Base-by-base conservation (phyloP, 768 basidiomycete species). In the Termitomyces sp. region DNA sequence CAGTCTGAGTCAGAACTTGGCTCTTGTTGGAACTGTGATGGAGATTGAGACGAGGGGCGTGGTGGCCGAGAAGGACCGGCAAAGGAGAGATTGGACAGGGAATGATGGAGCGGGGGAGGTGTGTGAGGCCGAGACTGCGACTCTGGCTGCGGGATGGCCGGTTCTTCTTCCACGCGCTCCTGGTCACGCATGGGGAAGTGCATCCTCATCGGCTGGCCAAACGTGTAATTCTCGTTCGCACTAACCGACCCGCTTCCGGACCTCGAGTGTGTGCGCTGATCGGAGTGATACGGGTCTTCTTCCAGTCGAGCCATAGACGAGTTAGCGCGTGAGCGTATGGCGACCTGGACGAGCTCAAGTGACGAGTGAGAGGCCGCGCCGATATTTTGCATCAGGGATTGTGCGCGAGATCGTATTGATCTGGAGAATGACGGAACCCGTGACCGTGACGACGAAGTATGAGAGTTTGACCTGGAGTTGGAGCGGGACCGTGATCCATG, bases 281-380 rank as follows among this genome's bases (percentile, higher is more conserved):
- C 69, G 10, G 76, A 72, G 56, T 70, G 68, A 20, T 68, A 69
- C 31, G 65, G 64, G 44, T 82, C 82, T 53, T 85, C 84, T 57
- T 84, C 82, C n/a, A 88, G 72, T 53, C 86, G 70, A 6, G 80
- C 82, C 77, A 83, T 82, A n/a, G 82, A 82, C n/a, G 85, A 86
- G 60, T 85, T 82, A 32, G 85, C 75, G 18, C 85, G 77, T 23
- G 78, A 76, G 38, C 82, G 76, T 22, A 71, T 67, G 4, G 74
- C 74, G 4, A 66, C 66, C 56, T 76, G 75, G 16, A 83, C 81
- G 12, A 82, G 73, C 31, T 85, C 84, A 36, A 87, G 62, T 27
- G 84, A 86, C 0, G 82, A 82, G 35, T 79, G 73, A 7, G 84
- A 85, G 0, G 85, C 85, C 4, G 80, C 78, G 1, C 79, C 78